Evolutionary conservation across 495 filamentous ascomycete species (phyloP), one percentile per base, ranked within the genome.

Genomic region (Xylaria cubensis): DNA sequence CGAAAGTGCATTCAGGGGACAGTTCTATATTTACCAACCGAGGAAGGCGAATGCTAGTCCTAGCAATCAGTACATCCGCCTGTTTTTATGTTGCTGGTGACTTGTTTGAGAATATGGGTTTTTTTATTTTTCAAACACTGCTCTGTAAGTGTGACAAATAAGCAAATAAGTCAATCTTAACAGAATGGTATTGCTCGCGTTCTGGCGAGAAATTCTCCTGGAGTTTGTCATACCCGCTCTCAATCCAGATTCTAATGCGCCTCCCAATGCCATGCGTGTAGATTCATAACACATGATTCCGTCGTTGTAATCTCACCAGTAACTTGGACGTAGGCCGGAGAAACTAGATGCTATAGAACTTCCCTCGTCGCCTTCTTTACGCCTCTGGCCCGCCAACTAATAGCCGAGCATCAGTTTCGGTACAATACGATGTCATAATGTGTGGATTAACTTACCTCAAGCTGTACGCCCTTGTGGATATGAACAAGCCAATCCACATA

Each of bases 401-500:
- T 63, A 26, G 36, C 66, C 56, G 46, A 42, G 8, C 24, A 55
- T 69, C 69, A 64, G 61, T 67, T 56, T 36, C 5, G 51, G 15
- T 46, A 17, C n/a, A 56, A 50, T 12, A 26, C 34, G 3, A 73
- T 9, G 50, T 7, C 34, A 44, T 36, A 56, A 17, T 55, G 5
- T 26, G 26, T 51, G 51, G 51, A 63, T 67, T 9, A 44, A 83
- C 88, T 81, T 78, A 91, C 91, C 87, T 98, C 95, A 70, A 97
- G 82, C 79, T 97, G 94, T 72, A 98, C 93, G 77, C 92, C 91
- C 74, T 94, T 91, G 79, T 99, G 96, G 63, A 98, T 84, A 82
- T 97, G 94, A 67, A 99, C 96, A 80, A 99, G 82, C 96, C 96
- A 99, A 82, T 99, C 96, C 21, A 98, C 96, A 83, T 99, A 98